Conservation (phyloP, 352 stramenopile species). For the Aphanomyces invadans region DNA sequence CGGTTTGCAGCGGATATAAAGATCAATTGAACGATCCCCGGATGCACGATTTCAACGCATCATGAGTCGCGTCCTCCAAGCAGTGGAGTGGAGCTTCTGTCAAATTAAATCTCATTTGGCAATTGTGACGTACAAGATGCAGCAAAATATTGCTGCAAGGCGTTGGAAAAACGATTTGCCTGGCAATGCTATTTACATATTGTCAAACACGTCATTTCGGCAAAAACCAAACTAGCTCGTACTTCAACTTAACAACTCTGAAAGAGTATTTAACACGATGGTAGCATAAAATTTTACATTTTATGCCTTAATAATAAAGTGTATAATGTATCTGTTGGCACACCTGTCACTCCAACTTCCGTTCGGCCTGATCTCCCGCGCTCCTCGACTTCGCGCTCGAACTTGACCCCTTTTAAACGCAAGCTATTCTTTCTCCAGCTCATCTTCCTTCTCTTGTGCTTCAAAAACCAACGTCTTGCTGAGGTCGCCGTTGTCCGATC, state of each 20-base stretch:
- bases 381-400: too few species aligned
- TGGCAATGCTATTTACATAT: not conserved
- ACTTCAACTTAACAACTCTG: not conserved
- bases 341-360: too few species aligned
- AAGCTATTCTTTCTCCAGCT: too few species aligned
- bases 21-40: not conserved
- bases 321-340: too few species aligned
- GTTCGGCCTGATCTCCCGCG: too few species aligned
- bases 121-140: constrained; percentile 21
- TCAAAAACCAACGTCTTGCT: not conserved
- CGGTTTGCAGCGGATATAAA: constrained; percentile 21
- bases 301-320: too few species aligned
- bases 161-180: not conserved
- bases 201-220: not conserved
- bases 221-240: not conserved
- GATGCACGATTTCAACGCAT: constrained; percentile 14
- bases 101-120: constrained; percentile 22
- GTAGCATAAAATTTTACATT: not conserved
- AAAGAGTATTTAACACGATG: not conserved
- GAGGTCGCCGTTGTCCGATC: not conserved
- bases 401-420: too few species aligned
- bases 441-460: not conserved
- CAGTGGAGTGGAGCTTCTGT: constrained; percentile 26
- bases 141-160: constrained; percentile 1
- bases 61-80: constrained; percentile 20